Evolutionary conservation across 2,329 filamentous ascomycete species (phyloP).

Genomic region (Monosporascus ibericus): DNA sequence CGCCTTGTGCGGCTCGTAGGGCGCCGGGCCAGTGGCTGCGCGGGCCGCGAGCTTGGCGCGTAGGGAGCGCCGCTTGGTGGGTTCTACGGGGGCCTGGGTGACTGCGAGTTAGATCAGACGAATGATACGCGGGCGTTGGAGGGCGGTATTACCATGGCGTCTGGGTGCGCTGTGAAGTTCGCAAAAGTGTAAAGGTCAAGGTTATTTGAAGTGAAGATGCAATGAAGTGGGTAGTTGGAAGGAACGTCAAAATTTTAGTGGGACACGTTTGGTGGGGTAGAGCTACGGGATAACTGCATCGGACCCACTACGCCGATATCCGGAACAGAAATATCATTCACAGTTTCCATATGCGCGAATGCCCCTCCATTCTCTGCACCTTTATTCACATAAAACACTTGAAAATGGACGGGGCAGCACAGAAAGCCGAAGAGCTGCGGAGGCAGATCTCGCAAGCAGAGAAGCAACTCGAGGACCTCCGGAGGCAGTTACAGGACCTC

Average conservation of each 20-base stretch:
- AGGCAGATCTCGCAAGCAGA: constrained; percentile 43
- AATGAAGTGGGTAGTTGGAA: not conserved
- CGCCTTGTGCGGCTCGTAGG: constrained; percentile 44
- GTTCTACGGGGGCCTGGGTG: constrained; percentile 33
- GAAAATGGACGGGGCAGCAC: constrained; percentile 2
- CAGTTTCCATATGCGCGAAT: not conserved
- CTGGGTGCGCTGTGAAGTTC: not conserved
- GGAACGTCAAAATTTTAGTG: not conserved
- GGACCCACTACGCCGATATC: not conserved
- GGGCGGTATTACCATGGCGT: not conserved
- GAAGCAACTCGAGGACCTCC: constrained; percentile 39
- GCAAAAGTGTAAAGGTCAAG: not conserved
- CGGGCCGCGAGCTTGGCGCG: constrained; percentile 50
- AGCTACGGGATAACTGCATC: not conserved
- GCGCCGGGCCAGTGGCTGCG: constrained; percentile 41
- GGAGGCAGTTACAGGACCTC: constrained; percentile 35
- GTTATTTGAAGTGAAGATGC: no score
- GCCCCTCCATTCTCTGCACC: not conserved
- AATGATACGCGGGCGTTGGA: not conserved
- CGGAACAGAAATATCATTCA: not conserved
- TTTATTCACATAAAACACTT: not conserved
- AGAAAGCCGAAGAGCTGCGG: constrained; percentile 33
- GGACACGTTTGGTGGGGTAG: not conserved
- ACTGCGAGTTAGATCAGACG: constrained; percentile 1
- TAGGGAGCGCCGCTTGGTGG: constrained; percentile 50